Conservation (phyloP, 2,329 filamentous ascomycete genomes). For the Colletotrichum liaoningense region DNA sequence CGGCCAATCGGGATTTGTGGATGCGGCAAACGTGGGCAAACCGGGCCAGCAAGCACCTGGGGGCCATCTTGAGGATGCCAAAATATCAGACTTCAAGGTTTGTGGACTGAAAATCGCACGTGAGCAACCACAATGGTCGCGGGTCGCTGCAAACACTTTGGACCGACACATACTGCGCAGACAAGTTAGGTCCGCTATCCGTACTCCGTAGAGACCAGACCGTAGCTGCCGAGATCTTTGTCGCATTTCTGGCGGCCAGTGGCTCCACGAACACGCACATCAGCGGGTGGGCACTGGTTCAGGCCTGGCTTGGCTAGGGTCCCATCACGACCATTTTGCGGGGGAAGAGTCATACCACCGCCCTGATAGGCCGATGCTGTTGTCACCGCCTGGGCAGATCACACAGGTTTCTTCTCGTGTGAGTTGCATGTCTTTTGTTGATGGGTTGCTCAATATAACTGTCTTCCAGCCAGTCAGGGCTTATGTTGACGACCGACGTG, state of each 20-base stretch:
- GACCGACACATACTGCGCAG: background rate
- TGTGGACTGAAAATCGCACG: background rate
- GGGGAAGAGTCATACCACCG: slow-evolving; percentile 33
- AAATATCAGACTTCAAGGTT: background rate
- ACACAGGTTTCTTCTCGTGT: slow-evolving; percentile 10
- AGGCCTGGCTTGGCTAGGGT: slow-evolving; percentile 29
- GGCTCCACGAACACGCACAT: slow-evolving; percentile 33
- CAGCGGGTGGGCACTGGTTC: slow-evolving; percentile 32
- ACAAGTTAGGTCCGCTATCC: background rate
- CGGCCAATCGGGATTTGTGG: background rate
- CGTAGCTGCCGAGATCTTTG: slow-evolving; percentile 28
- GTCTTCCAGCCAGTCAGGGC: background rate
- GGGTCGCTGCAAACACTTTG: background rate
- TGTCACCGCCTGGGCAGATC: slow-evolving; percentile 25
- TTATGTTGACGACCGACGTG: background rate
- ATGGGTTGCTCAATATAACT: background rate
- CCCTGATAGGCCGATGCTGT: slow-evolving; percentile 24
- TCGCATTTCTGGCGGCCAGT: slow-evolving; percentile 19
- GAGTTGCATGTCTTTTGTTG: slow-evolving; percentile 14
- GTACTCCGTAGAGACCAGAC: background rate
- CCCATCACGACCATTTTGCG: slow-evolving; percentile 32
- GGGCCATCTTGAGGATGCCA: background rate
- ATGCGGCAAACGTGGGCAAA: background rate
- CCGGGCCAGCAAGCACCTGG: background rate
- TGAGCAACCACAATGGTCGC: background rate